Conservation (phyloP, 345 rosid species). For the Boechera stricta region DNA sequence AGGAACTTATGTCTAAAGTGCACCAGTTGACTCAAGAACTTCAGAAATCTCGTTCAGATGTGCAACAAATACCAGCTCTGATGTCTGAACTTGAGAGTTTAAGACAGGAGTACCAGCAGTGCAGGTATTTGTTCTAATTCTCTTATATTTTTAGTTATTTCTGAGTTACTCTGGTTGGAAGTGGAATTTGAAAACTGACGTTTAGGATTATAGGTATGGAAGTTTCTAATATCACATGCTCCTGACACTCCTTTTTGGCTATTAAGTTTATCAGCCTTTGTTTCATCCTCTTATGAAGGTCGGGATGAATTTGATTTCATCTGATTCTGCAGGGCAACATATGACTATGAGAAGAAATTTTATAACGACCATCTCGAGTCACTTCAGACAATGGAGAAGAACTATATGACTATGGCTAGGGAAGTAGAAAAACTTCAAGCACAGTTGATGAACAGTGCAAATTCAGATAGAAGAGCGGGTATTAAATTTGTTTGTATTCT, state of each 20-base stretch:
- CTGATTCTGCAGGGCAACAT: constrained; percentile 70
- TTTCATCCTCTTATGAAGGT: constrained; percentile 1
- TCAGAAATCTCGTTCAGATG: constrained; percentile 74
- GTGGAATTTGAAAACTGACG: background rate
- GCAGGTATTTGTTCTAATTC: constrained; percentile 63
- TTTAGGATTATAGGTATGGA: background rate
- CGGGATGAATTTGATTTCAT: constrained; percentile 5
- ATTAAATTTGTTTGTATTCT: constrained; percentile 1
- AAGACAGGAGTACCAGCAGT: constrained; percentile 89
- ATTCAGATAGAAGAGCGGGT: constrained; percentile 70
- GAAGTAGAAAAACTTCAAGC: constrained; percentile 94
- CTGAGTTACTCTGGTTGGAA: background rate
- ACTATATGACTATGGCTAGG: constrained; percentile 80
- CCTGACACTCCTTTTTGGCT: background rate
- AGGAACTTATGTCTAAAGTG: constrained; percentile 77
- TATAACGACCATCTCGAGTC: constrained; percentile 92
- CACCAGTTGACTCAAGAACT: constrained; percentile 80
- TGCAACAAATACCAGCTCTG: constrained; percentile 77
- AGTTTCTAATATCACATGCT: background rate
- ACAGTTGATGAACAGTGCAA: constrained; percentile 65
- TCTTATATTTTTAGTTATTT: background rate
- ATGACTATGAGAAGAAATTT: constrained; percentile 84
- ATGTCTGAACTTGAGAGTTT: constrained; percentile 81
- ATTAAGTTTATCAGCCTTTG: constrained; percentile 7
- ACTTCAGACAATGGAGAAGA: constrained; percentile 91